phyloP scores from a whole-genome alignment of 2,329 filamentous ascomycete genomes.

The Clarireedia monteithiana region DNA sequence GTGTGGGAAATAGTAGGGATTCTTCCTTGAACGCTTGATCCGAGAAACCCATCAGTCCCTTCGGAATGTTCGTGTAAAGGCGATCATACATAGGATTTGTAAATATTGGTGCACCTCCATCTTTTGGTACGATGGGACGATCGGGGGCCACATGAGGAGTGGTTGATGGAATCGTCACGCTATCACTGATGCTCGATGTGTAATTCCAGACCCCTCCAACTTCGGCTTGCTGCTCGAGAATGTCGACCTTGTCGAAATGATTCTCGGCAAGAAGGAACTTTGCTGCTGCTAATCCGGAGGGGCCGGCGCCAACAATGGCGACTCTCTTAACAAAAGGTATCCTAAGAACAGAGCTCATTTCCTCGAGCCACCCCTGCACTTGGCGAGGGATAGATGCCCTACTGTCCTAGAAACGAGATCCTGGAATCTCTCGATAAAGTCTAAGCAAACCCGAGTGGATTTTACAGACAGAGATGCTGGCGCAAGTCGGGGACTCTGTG shows the following conservation, averaged over 20 bases:
- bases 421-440: too few species aligned
- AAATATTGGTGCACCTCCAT: conserved; percentile 44
- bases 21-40: conserved; percentile 58
- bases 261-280: conserved; percentile 73
- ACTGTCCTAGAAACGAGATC: too few species aligned
- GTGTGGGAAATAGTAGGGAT: conserved; percentile 65
- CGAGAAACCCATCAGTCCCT: conserved; percentile 71
- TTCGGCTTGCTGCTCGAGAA: conserved; percentile 74
- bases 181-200: conserved; percentile 38
- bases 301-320: conserved; percentile 77
- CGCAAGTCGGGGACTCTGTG: too few species aligned
- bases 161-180: conserved; percentile 59
- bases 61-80: conserved; percentile 82
- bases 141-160: conserved; percentile 55
- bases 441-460: too few species aligned
- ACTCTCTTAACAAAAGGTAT: conserved; percentile 46
- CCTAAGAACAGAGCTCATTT: conserved; percentile 22
- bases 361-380: background rate
- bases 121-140: conserved; percentile 46
- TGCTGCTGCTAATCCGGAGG: conserved; percentile 68
- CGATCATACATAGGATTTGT: conserved; percentile 77
- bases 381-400: too few species aligned
- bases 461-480: too few species aligned
- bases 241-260: conserved; percentile 58
- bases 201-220: conserved; percentile 88